These are phyloP conservation scores for Kockovaella imperatae DNA, from an alignment of 768 basidiomycete species.

Conservation along the genomic window DNA sequence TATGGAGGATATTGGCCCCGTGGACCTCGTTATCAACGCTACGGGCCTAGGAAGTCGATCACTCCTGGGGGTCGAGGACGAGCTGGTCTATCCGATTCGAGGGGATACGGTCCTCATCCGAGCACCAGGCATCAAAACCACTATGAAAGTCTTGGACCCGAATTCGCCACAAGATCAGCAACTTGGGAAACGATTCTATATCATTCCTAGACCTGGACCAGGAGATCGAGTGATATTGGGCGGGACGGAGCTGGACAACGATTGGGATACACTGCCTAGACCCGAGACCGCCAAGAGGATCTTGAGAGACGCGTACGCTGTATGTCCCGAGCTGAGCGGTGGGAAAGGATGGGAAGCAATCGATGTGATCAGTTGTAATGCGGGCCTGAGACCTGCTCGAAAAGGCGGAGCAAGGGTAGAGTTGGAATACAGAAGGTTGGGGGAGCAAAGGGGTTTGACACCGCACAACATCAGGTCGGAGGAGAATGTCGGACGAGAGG, in stretches of 20 bases:
- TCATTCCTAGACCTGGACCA: conserved; percentile 55
- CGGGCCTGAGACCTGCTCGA: conserved; percentile 56
- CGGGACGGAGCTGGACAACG: conserved; percentile 51
- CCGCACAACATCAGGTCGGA: conserved; percentile 1
- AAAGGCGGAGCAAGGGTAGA: conserved; percentile 57
- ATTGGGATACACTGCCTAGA: conserved; percentile 53
- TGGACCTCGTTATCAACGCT: conserved; percentile 54
- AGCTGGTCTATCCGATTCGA: conserved; percentile 60
- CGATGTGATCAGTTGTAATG: conserved; percentile 54
- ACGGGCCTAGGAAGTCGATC: conserved; percentile 59
- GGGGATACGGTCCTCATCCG: conserved; percentile 75
- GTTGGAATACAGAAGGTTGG: conserved; percentile 46
- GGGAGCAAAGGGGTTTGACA: conserved; percentile 6
- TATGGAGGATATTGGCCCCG: conserved; percentile 42
- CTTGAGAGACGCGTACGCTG: conserved; percentile 44
- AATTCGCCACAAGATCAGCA: neutral
- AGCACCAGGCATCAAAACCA: conserved; percentile 55
- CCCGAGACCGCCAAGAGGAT: conserved; percentile 49
- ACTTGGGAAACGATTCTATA: conserved; percentile 46
- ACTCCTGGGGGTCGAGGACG: conserved; percentile 75
- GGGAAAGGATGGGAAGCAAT: conserved; percentile 45
- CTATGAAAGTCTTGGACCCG: conserved; percentile 11
- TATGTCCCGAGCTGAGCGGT: conserved; percentile 46
- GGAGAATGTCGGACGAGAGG: conserved; percentile 16
- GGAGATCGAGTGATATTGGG: conserved; percentile 52